These are phyloP conservation scores for Dinochytrium kinnereticum DNA, from an alignment of 371 early-diverging fungal genomes.

Conservation along the genomic window DNA sequence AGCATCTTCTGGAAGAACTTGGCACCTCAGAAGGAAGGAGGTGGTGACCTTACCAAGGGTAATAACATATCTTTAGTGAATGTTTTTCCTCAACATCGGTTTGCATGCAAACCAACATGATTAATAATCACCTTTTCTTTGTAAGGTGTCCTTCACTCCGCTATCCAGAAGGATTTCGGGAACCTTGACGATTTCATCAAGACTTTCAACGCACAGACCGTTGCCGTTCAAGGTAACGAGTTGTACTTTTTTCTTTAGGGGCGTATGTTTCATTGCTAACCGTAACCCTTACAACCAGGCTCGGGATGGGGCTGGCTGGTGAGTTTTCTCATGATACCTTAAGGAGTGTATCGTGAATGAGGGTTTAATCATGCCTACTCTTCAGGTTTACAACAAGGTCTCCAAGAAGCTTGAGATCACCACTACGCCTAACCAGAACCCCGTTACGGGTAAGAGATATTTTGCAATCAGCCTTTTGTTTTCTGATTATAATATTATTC, in stretches of 20 bases:
- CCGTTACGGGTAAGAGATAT: conserved; percentile 61
- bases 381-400: conserved; percentile 81
- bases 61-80: too few species aligned
- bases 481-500: conserved; percentile 15
- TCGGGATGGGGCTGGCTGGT: conserved; percentile 98
- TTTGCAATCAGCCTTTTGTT: background rate
- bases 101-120: too few species aligned
- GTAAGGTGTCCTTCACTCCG: conserved; percentile 60
- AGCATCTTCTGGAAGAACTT: conserved; percentile 95
- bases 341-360: background rate
- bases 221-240: conserved; percentile 89
- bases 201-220: conserved; percentile 82
- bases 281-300: too few species aligned
- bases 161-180: conserved; percentile 87
- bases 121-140: too few species aligned
- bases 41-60: conserved; percentile 75
- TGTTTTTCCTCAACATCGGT: too few species aligned
- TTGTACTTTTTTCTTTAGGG: conserved; percentile 1
- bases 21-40: conserved; percentile 78
- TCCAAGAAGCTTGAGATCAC: conserved; percentile 82
- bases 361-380: background rate
- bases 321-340: conserved; percentile 37
- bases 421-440: conserved; percentile 96
- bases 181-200: conserved; percentile 82
- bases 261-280: background rate